These are phyloP conservation scores for Phialophora tarda DNA, from an alignment of 2,329 filamentous ascomycete species.

Conservation along the genomic window DNA sequence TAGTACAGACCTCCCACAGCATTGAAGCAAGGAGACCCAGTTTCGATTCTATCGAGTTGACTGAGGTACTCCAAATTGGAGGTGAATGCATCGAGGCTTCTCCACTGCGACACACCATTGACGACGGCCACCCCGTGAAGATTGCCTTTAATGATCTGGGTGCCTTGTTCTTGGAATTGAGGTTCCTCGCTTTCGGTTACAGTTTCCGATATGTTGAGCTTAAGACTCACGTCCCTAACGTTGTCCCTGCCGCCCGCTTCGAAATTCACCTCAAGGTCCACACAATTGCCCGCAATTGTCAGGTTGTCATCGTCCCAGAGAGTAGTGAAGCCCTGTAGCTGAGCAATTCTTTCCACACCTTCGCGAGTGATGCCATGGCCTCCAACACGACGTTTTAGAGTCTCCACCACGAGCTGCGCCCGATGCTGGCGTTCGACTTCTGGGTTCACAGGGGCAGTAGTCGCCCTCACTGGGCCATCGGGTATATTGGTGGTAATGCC, in stretches of 20 bases:
- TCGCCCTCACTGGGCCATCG: conserved; percentile 48
- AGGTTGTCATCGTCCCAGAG: conserved; percentile 55
- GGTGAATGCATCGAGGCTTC: conserved; percentile 48
- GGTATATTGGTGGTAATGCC: conserved; percentile 51
- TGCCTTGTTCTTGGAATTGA: conserved; percentile 50
- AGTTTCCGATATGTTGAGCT: conserved; percentile 49
- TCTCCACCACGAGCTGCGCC: conserved; percentile 50
- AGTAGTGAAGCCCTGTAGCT: conserved; percentile 53
- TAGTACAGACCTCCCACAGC: conserved; percentile 52
- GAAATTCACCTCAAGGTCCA: conserved; percentile 55
- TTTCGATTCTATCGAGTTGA: conserved; percentile 52
- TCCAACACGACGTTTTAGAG: conserved; percentile 49
- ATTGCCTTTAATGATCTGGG: conserved; percentile 50
- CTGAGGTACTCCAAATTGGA: conserved; percentile 53
- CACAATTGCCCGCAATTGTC: conserved; percentile 53
- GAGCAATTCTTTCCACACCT: conserved; percentile 50
- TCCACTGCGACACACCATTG: conserved; percentile 39
- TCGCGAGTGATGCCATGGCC: conserved; percentile 53
- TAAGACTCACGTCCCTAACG: conserved; percentile 52
- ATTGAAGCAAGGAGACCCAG: conserved; percentile 54
- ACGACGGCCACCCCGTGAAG: conserved; percentile 46
- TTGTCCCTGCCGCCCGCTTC: conserved; percentile 46
- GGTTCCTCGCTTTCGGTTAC: conserved; percentile 48
- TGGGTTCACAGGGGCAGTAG: conserved; percentile 47
- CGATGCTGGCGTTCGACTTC: conserved; percentile 51